Base-by-base conservation (phyloP, 768 basidiomycete genomes). In the Punctularia strigosozonata region DNA sequence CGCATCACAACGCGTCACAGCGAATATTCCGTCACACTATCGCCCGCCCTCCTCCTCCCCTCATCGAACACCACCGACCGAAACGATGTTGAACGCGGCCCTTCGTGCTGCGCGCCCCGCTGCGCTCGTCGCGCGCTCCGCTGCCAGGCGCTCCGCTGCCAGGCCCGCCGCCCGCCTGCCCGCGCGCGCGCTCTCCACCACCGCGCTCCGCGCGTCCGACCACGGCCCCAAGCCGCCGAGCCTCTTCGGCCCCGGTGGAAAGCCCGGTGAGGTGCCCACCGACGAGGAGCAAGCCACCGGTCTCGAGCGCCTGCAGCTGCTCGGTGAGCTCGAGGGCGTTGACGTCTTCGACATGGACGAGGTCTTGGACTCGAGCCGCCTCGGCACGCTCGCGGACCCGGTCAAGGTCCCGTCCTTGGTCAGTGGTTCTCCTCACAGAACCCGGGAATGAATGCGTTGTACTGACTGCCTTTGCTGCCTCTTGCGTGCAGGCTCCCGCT, bases 271-370 rank as follows among this genome's bases (percentile, higher is more conserved):
- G 50, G 75, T 89, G 46, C 80, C 90, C 38, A 84, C 83, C 43
- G 86, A 89, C 62, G 68, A 80, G 46, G 75, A 85, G 46, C 94
- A 99, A 63, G 77, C 92, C 13, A 99, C 94, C 50, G 94, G 94
- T 76, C 69, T 97, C 40, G 92, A 97, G 61, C 88, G 94, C 61
- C 77, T 95, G 55, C 88, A 99, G 63, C 66, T 95, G 36, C 64
- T 97, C 38, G 90, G 84, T 53, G 80, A 89, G 45, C 65, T 90
- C 52, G 77, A 89, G 59, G 92, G 91, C 39, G 63, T 90, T 38
- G 80, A 87, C 31, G 75, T 90, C 37, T 99, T 99, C 64, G 90
- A 97, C 58, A 71, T 80, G 54, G n/a, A n/a, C n/a, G 71, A 75
- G 42, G 84, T 90, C 24, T 70, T 95, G 46, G 81, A 89, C 54